Base-by-base conservation (phyloP, 306 rosid species). In the Purshia tridentata region DNA sequence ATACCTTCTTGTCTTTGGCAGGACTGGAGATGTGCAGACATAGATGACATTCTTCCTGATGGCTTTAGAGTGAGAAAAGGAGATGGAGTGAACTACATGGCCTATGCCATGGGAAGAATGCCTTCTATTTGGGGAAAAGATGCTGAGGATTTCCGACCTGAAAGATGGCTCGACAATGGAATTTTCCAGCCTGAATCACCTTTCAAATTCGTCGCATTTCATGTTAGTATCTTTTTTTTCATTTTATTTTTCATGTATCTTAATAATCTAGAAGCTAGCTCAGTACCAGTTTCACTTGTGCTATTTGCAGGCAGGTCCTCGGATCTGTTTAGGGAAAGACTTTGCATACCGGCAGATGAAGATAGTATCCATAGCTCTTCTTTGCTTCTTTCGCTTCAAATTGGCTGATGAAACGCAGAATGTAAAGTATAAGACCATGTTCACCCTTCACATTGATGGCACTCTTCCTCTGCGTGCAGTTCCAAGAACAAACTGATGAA, bases 271-370 rank as follows among this genome's bases (percentile, higher is more conserved):
- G 18, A n/a, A 4, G 57, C 23, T 53, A 4, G 57, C 23, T 53
- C 39, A 18, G 35, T n/a, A 7, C 37, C 11, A 53, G 2, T 18
- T 23, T 12, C 16, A 13, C 11, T 69, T 11, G 39, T 53, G 18
- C 39, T 37, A 39, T 73, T 42, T 85, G 77, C 77, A 92, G 98
- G 98, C 80, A 63, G 92, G 95, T 40, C 92, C 92, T 11, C 83
- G 90, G 8, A 84, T 81, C 4, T 88, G 96, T 68, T 86, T 90
- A 19, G 92, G 98, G 46, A 92, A 88, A 79, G 94, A 92, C 48
- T 90, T 92, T 55, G 90, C 94, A 4, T 90, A 90, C 67, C 86
- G 82, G 71, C 95, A 88, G 81, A 92, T 90, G 96, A 90, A 90
- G 80, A 92, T 90, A 65, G 65, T 87, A 50, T 79, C 91, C 14